phyloP scores from a whole-genome alignment of 129 eudicot genomes.

The Oenanthe sinensis region DNA sequence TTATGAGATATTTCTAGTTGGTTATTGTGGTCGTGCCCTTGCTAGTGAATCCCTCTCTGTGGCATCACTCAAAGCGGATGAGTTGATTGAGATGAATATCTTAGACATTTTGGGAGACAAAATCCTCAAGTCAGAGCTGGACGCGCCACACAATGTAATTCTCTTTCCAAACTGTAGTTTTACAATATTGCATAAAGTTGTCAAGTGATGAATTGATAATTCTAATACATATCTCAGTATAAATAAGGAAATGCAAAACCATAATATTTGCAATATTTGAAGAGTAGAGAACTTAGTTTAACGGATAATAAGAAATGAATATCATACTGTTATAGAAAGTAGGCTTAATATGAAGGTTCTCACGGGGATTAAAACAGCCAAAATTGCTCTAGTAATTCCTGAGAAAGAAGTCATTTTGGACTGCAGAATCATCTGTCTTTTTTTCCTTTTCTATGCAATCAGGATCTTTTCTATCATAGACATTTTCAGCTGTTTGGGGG shows the following conservation, averaged over 20 bases:
- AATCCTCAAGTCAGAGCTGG: conserved; percentile 61
- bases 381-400: not conserved
- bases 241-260: not conserved
- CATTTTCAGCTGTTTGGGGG: not conserved
- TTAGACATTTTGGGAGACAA: conserved; percentile 76
- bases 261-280: not conserved
- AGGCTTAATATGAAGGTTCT: not conserved
- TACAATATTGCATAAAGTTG: not conserved
- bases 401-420: not conserved
- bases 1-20: conserved; percentile 79
- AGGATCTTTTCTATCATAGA: not conserved
- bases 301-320: not conserved
- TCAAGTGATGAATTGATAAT: not conserved
- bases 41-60: conserved; percentile 56
- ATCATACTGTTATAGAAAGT: not conserved
- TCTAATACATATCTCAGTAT: not conserved
- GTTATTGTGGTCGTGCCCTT: conserved; percentile 96
- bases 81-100: conserved; percentile 75
- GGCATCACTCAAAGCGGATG: conserved; percentile 55
- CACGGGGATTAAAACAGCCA: not conserved
- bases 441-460: not conserved
- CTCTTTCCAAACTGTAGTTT: conserved; percentile 13
- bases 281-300: not conserved
- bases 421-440: not conserved
- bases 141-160: conserved; percentile 78